These are phyloP conservation scores for Calocybe gambosa DNA, from an alignment of 1,284 basidiomycete species.

Conservation along the genomic window DNA sequence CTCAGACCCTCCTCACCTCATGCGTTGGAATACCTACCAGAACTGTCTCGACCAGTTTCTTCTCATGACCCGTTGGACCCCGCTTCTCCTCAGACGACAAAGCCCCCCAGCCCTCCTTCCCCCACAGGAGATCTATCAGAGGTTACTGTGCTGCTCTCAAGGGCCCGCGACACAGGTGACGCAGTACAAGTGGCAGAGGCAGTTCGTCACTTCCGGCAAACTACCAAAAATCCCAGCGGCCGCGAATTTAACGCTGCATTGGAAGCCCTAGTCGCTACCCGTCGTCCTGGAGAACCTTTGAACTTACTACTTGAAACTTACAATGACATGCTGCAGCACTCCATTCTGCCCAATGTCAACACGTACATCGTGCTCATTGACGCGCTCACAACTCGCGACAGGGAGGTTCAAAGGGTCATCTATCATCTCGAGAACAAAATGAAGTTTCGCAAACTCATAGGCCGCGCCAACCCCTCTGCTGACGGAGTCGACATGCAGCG, in stretches of 20 bases:
- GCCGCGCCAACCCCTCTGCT: conserved; percentile 16
- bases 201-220: conserved; percentile 24
- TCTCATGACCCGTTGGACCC: conserved; percentile 20
- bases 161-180: conserved; percentile 20
- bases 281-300: conserved; percentile 51
- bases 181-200: conserved; percentile 21
- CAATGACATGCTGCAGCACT: conserved; percentile 66
- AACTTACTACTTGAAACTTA: conserved; percentile 65
- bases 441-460: conserved; percentile 28
- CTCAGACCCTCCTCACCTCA: conserved; percentile 2
- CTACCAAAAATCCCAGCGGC: conserved; percentile 24
- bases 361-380: conserved; percentile 72
- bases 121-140: conserved; percentile 14
- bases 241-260: conserved; percentile 67
- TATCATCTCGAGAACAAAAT: conserved; percentile 37
- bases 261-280: conserved; percentile 44
- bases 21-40: background rate
- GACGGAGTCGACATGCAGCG: conserved; percentile 30
- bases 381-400: conserved; percentile 69
- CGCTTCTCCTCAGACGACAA: conserved; percentile 27
- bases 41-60: conserved; percentile 2
- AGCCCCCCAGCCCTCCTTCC: conserved; percentile 16
- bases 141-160: conserved; percentile 18
- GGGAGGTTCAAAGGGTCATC: conserved; percentile 54
- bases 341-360: conserved; percentile 56